Percentiles rank a stretch among this genome's conserved stretches.
These are phyloP conservation scores for Urtica urens DNA, from an alignment of 306 rosid genomes.

Conservation along the genomic window DNA sequence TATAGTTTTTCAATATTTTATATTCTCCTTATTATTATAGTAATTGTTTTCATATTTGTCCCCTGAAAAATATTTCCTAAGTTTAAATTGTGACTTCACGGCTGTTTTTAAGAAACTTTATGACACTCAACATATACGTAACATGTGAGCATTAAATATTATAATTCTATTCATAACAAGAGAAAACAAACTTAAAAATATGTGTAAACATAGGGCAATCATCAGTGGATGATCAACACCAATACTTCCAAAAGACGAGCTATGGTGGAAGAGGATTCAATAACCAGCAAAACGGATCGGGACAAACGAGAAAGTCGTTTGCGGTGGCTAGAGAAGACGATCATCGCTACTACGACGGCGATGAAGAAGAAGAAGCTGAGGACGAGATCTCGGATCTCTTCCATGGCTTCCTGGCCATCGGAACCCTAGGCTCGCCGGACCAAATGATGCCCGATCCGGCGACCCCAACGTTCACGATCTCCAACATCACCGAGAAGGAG, in stretches of 20 bases:
- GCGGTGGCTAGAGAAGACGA: constrained; percentile 44
- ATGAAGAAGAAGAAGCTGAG: constrained; percentile 43
- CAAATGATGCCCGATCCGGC: constrained; percentile 41
- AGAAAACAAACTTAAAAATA: too few relatives aligned
- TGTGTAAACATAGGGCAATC: constrained; percentile 80
- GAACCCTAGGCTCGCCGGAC: constrained; percentile 74
- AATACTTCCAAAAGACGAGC: constrained; percentile 43
- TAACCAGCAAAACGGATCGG: constrained; percentile 49
- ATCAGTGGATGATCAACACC: constrained; percentile 71
- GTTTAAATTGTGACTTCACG: too few relatives aligned
- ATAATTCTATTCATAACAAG: too few relatives aligned
- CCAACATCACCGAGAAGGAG: constrained; percentile 75
- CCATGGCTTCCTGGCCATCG: constrained; percentile 93
- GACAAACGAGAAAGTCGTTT: constrained; percentile 52
- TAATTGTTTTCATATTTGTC: too few relatives aligned
- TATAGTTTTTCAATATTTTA: too few relatives aligned
- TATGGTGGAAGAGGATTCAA: constrained; percentile 35
- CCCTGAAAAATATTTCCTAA: too few relatives aligned
- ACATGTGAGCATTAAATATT: too few relatives aligned
- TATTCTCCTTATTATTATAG: too few relatives aligned
- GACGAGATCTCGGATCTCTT: constrained; percentile 52
- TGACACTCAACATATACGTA: too few relatives aligned
- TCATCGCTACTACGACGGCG: too few relatives aligned
- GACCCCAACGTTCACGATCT: constrained; percentile 69
- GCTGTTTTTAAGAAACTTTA: too few relatives aligned